These are phyloP conservation scores for Verticillium nubilum DNA, from an alignment of 2,329 filamentous ascomycete genomes.

Conservation along the genomic window DNA sequence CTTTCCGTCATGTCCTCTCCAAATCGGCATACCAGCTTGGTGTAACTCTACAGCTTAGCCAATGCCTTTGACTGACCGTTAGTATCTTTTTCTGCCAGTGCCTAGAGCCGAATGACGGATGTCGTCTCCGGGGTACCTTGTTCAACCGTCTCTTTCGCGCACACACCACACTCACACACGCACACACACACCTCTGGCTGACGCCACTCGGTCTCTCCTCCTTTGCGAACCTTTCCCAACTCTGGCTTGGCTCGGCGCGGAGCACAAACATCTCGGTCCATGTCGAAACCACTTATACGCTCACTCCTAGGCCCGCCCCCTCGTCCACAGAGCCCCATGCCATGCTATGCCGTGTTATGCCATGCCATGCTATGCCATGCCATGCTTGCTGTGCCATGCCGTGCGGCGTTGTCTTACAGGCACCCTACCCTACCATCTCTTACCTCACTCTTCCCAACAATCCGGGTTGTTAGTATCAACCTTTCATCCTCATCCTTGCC, in stretches of 20 bases:
- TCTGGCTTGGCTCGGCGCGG: neutral
- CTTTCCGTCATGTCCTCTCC: neutral
- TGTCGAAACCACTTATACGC: neutral
- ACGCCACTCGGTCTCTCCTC: neutral
- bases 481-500: neutral
- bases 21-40: neutral
- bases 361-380: neutral
- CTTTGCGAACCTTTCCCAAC: neutral
- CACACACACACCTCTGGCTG: slow-evolving; percentile 2
- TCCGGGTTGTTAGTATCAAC: neutral
- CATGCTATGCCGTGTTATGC: neutral
- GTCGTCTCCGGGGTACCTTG: neutral
- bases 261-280: neutral
- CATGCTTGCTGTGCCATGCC: neutral
- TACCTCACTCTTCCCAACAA: neutral
- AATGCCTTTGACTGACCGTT: neutral
- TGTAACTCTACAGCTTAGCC: neutral
- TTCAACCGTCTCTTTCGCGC: neutral
- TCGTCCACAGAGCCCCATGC: slow-evolving; percentile 11
- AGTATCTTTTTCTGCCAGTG: neutral
- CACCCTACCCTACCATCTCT: neutral
- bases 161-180: slow-evolving; percentile 2
- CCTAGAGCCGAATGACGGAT: neutral
- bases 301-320: slow-evolving; percentile 1
- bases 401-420: neutral